Evolutionary conservation across 2,329 filamentous ascomycete genomes (phyloP), one percentile per base, ranked within the genome.

Genomic region (Apiospora malaysiana): DNA sequence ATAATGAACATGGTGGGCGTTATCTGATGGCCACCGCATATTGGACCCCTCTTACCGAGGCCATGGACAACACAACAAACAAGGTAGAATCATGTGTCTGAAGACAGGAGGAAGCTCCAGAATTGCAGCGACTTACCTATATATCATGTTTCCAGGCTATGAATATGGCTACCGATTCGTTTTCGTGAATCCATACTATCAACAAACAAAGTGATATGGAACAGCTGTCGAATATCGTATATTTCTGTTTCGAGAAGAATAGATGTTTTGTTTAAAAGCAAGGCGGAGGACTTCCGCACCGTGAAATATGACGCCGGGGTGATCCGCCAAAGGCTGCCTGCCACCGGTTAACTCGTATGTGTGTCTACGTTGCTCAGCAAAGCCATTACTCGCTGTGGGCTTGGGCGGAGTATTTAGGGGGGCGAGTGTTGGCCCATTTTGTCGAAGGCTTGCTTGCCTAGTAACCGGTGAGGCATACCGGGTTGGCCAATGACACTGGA

Each of bases 401-500:
- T 40, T 63, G 56, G 56, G 56, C 56, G 56, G 56, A 63, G 56
- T 21, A 63, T 21, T 63, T 32, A 40, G 56, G 56, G 56, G 49
- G 49, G 27, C 16, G 27, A 59, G 51, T 16, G 21, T 37, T 21
- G 32, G 32, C 56, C 56, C 37, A 63, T 21, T 63, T 63, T 18
- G 3, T 23, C 32, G 27, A 32, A 56, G 56, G 27, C 18, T 40
- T n/a, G 56, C 8, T 12, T 27, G 16, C 21, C 51, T 37, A 59
- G 51, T n/a, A 40, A 23, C 56, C 56, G 56, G 56, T 63, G 56
- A 63, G 9, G 21, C 56, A 63, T 12, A 63, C n/a, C 37, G 56
- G 18, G 32, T 40, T 21, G 32, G 23, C 56, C 56, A 63, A 63
- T 63, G 27, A 21, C 16, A 63, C 32, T 63, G 27, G 27, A 63